Conservation (phyloP, 192 early-diverging fungal species). For the Lobosporangium transversale region DNA sequence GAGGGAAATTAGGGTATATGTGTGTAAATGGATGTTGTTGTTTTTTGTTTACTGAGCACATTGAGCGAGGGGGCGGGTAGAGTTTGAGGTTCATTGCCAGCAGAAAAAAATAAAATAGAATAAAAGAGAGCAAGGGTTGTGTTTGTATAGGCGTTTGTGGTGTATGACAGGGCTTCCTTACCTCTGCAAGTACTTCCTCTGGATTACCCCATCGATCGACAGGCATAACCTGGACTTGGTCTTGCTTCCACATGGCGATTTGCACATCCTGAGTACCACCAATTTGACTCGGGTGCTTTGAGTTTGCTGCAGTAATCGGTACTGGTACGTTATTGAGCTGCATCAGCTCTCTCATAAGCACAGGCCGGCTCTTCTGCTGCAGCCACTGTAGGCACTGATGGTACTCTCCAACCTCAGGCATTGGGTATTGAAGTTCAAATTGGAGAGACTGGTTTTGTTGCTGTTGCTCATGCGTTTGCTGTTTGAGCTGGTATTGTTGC, state of each 20-base stretch:
- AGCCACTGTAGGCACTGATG: conserved; percentile 41
- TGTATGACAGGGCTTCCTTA: no score
- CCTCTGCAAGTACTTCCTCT: conserved; percentile 44
- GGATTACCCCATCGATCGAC: conserved; percentile 44
- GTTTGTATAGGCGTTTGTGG: no score
- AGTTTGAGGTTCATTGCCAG: not conserved
- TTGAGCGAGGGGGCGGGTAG: not conserved
- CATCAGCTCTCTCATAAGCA: conserved; percentile 34
- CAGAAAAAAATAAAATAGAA: not conserved
- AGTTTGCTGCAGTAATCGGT: conserved; percentile 30
- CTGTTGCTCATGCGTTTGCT: conserved; percentile 1
- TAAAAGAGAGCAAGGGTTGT: not conserved
- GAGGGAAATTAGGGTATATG: not conserved
- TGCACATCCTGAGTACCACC: conserved; percentile 36
- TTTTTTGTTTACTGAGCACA: no score
- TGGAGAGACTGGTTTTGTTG: not conserved
- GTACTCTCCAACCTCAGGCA: conserved; percentile 13
- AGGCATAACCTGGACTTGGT: conserved; percentile 35
- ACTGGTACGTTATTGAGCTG: conserved; percentile 32
- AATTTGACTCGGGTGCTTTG: conserved; percentile 37
- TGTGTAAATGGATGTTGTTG: no score
- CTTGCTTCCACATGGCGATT: conserved; percentile 37
- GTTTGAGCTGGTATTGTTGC: not conserved
- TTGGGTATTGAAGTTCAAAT: conserved; percentile 7
- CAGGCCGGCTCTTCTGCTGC: conserved; percentile 35